phyloP scores from a whole-genome alignment of 257 asterid species.

The Fraxinus quadrangulata region DNA sequence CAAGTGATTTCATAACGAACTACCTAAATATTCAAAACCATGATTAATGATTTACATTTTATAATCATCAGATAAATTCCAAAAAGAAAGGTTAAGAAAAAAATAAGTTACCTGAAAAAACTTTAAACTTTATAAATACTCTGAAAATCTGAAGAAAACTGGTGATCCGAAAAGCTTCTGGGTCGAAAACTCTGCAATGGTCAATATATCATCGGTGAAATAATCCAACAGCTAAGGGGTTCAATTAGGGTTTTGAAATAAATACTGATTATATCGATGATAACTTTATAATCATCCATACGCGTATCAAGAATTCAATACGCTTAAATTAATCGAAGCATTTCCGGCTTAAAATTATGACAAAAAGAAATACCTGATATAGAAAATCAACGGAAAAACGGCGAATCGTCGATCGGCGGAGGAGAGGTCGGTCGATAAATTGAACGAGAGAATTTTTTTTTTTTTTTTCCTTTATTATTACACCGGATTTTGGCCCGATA shows the following conservation, averaged over 20 bases:
- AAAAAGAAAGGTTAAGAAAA: constrained; percentile 20
- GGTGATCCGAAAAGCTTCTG: constrained; percentile 56
- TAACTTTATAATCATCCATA: constrained; percentile 13
- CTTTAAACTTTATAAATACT: constrained; percentile 32
- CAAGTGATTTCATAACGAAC: constrained; percentile 27
- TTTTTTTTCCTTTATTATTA: too few species aligned
- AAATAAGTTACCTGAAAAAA: constrained; percentile 34
- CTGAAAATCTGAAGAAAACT: constrained; percentile 39
- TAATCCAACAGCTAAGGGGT: constrained; percentile 54
- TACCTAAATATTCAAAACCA: constrained; percentile 25
- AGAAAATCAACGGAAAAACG: constrained; percentile 25
- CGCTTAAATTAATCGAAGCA: constrained; percentile 12
- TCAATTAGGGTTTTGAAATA: constrained; percentile 69
- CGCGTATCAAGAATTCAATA: constrained; percentile 26
- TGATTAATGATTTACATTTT: background rate
- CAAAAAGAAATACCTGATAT: constrained; percentile 23
- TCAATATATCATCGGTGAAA: constrained; percentile 32
- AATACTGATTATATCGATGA: constrained; percentile 6
- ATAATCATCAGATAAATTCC: constrained; percentile 26
- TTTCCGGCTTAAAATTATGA: constrained; percentile 9
- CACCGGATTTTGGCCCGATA: constrained; percentile 18
- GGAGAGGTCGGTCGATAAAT: constrained; percentile 21
- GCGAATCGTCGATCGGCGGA: constrained; percentile 42
- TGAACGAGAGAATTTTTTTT: background rate
- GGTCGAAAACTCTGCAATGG: constrained; percentile 49